Conservation (phyloP, 2,329 filamentous ascomycete species). For the Pseudopithomyces maydicus region DNA sequence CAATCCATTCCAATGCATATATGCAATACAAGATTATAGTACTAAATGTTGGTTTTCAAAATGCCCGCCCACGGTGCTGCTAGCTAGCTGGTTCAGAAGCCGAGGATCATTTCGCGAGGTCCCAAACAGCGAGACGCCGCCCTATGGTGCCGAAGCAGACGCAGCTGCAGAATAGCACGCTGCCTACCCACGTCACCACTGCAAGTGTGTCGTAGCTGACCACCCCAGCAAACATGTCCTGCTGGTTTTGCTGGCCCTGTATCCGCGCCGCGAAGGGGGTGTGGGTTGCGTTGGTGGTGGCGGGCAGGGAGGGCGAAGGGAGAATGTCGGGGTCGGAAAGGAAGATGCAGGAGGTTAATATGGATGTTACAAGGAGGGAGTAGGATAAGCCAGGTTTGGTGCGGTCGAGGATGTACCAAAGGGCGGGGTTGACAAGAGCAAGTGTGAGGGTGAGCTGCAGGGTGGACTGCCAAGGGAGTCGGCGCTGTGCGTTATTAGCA, state of each 20-base stretch:
- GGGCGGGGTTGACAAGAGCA: constrained; percentile 85
- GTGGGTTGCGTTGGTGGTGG: constrained; percentile 30
- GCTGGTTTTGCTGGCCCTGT: constrained; percentile 15
- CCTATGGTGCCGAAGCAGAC: constrained; percentile 97
- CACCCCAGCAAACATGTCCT: constrained; percentile 55
- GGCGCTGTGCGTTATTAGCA: constrained; percentile 62
- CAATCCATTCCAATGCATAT: too few relatives aligned
- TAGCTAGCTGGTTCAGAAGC: neutral
- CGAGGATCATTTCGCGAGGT: constrained; percentile 14
- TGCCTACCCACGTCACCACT: constrained; percentile 85
- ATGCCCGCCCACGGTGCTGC: too few relatives aligned
- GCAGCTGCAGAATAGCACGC: constrained; percentile 91
- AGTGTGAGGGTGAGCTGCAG: constrained; percentile 91
- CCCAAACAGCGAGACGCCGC: constrained; percentile 65
- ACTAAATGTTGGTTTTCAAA: too few relatives aligned
- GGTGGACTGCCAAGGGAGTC: constrained; percentile 90
- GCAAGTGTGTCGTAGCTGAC: constrained; percentile 69
- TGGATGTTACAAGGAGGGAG: constrained; percentile 72
- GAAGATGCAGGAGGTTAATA: constrained; percentile 75
- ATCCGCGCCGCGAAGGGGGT: constrained; percentile 12
- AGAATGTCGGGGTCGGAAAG: constrained; percentile 79
- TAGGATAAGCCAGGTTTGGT: constrained; percentile 83
- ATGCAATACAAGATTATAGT: too few relatives aligned
- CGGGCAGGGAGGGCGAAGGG: constrained; percentile 52
- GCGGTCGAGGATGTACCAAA: constrained; percentile 97